Evolutionary conservation across 495 filamentous ascomycete species (phyloP).

Genomic region (Penicillium tannophilum): DNA sequence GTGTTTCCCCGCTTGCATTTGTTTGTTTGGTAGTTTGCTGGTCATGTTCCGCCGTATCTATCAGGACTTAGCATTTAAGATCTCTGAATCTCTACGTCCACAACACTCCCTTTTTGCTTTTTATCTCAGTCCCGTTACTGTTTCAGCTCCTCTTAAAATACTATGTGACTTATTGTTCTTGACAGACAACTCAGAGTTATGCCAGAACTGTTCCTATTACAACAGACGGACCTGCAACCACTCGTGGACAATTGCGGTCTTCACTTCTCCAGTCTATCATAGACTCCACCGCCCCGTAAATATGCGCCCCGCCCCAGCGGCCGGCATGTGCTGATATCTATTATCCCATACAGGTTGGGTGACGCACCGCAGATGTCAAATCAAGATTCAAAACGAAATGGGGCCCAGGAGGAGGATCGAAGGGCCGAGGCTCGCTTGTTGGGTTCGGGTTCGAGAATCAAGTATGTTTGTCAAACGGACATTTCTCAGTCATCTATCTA

Average conservation of each 20-base stretch:
- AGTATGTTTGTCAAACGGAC: conserved; percentile 17
- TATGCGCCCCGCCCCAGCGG: conserved; percentile 18
- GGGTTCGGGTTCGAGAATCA: conserved; percentile 10
- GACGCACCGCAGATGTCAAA: conserved; percentile 25
- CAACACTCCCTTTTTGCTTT: neutral
- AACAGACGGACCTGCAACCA: conserved; percentile 19
- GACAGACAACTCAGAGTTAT: conserved; percentile 34
- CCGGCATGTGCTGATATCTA: conserved; percentile 17
- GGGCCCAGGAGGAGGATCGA: conserved; percentile 12
- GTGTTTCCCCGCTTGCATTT: neutral
- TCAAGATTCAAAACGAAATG: conserved; percentile 10
- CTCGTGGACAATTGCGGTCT: conserved; percentile 31
- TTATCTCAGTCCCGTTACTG: neutral
- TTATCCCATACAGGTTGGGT: conserved; percentile 12
- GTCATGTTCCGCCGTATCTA: neutral
- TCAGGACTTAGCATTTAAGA: neutral
- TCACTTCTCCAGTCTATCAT: conserved; percentile 25
- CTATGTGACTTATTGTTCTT: conserved; percentile 12
- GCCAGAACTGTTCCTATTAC: conserved; percentile 24
- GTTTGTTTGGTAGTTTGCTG: neutral
- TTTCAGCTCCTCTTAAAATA: neutral
- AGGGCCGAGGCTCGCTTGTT: conserved; percentile 31
- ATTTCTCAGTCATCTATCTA: neutral
- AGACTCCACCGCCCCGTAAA: conserved; percentile 35
- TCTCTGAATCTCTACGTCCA: neutral